These are phyloP conservation scores for Mycena amicta DNA, from an alignment of 768 basidiomycete species.

Conservation along the genomic window DNA sequence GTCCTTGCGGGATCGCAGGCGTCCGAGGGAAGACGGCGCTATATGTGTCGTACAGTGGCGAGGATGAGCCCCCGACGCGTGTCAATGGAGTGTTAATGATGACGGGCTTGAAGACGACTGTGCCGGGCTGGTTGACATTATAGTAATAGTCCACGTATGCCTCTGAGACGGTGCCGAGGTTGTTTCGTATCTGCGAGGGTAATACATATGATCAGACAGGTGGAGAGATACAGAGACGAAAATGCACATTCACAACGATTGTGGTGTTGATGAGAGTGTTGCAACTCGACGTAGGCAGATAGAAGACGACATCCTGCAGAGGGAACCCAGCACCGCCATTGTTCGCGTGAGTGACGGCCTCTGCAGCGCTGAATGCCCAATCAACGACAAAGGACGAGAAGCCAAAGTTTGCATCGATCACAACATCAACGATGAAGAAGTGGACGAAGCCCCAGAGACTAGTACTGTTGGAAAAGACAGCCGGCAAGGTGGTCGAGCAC, in stretches of 20 bases:
- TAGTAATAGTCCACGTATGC: slow-evolving; percentile 9
- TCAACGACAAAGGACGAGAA: slow-evolving; percentile 5
- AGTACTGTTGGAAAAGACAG: neutral
- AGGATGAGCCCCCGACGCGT: slow-evolving; percentile 11
- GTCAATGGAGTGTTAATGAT: neutral
- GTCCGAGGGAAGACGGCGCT: slow-evolving; percentile 4
- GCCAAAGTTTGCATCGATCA: neutral
- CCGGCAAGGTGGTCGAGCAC: neutral
- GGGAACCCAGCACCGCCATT: slow-evolving; percentile 19
- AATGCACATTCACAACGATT: slow-evolving; percentile 2
- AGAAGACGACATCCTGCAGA: slow-evolving; percentile 8
- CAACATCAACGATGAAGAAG: slow-evolving; percentile 5
- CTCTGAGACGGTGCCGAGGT: slow-evolving; percentile 8
- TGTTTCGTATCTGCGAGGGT: slow-evolving; percentile 9
- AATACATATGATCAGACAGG: neutral
- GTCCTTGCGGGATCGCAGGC: neutral
- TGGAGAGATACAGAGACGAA: neutral
- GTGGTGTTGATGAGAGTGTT: neutral
- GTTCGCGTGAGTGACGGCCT: slow-evolving; percentile 6
- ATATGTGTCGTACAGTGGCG: slow-evolving; percentile 13
- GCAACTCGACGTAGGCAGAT: slow-evolving; percentile 4
- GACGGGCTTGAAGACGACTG: slow-evolving; percentile 3
- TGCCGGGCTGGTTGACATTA: slow-evolving; percentile 4
- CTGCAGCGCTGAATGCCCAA: slow-evolving; percentile 11
- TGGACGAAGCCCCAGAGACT: slow-evolving; percentile 8